phyloP scores from a whole-genome alignment of 495 filamentous ascomycete genomes.

The Tetracladium marchalianum region DNA sequence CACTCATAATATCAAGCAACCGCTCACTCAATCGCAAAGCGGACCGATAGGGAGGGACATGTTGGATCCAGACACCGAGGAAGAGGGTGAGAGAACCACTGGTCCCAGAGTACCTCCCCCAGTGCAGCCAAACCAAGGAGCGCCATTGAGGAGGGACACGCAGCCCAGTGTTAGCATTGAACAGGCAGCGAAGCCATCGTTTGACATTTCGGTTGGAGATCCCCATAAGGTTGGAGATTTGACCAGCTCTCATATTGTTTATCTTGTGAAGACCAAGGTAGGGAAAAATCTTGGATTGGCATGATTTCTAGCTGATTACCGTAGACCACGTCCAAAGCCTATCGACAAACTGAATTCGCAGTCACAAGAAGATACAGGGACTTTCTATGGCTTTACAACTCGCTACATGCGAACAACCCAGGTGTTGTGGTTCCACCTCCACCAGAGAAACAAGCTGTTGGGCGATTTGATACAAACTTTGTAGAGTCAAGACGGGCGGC shows the following conservation, averaged over 20 bases:
- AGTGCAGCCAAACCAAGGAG: constrained; percentile 54
- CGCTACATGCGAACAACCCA: constrained; percentile 86
- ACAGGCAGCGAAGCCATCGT: constrained; percentile 81
- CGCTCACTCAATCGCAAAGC: constrained; percentile 35
- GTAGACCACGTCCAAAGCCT: constrained; percentile 91
- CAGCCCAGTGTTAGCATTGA: constrained; percentile 81
- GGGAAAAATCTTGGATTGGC: neutral
- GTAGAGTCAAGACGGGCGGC: constrained; percentile 86
- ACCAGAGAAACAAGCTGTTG: constrained; percentile 95
- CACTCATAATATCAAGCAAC: constrained; percentile 45
- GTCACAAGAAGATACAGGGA: constrained; percentile 91
- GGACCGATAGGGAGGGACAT: constrained; percentile 32
- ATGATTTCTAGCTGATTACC: constrained; percentile 7
- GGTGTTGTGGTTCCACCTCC: constrained; percentile 93
- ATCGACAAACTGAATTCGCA: constrained; percentile 79
- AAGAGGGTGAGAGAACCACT: constrained; percentile 43
- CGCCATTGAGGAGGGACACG: constrained; percentile 45
- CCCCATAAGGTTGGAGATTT: constrained; percentile 96
- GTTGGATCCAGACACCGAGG: constrained; percentile 55
- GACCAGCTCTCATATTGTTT: constrained; percentile 95
- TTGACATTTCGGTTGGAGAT: constrained; percentile 90
- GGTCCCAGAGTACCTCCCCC: constrained; percentile 62
- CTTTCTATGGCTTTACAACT: constrained; percentile 95
- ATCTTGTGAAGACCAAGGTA: constrained; percentile 91
- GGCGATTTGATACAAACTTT: constrained; percentile 93